Evolutionary conservation across 2,329 filamentous ascomycete species (phyloP), one percentile per base, ranked within the genome.

Genomic region (Colletotrichum sp.): DNA sequence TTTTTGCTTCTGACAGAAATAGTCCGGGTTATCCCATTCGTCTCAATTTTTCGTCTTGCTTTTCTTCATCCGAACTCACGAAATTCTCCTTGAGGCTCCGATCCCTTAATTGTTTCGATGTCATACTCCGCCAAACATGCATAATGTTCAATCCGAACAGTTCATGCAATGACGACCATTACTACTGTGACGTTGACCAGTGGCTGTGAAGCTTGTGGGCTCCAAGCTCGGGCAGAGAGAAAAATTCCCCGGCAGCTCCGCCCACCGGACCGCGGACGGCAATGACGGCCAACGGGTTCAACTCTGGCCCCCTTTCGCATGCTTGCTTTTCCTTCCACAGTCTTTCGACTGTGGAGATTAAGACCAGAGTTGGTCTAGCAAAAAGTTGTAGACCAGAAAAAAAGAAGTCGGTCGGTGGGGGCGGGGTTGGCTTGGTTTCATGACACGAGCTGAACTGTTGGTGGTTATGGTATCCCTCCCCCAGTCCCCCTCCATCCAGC

Each of bases 111-210:
- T 61, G 66, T 66, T 71, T 66, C 62, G 24, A 58, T 36, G 57
- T 21, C 36, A 36, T 43, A 66, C 71, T 34, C 62, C 68, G 62
- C 62, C 62, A 70, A 66, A 67, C 62, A 67, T 73, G 71, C 68
- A 71, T 66, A 27, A 66, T 61, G 33, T 18, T 47, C 55, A 61
- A 27, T 51, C 62, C 61, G 43, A 63, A 66, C 57, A 21, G 24
- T 31, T 67, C 62, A 73, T 73, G 57, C 68, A 18, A 63, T 27
- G 36, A 36, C 13, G 55, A 55, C 57, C 47, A 21, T 21, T 47
- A 12, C 43, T 63, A 34, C 29, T 21, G 38, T 70, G 67, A 73
- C 59, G 61, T 47, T 34, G 29, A 4, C 8, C 8, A 21, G 61
- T 61, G 61, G 70, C 61, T 66, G 54, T 66, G 61, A 70, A 57